A percentile compares a stretch with the other conserved stretches of the same genome.
Conservation (phyloP, 2,329 filamentous ascomycete species). For the Monosporascus cannonballus region DNA sequence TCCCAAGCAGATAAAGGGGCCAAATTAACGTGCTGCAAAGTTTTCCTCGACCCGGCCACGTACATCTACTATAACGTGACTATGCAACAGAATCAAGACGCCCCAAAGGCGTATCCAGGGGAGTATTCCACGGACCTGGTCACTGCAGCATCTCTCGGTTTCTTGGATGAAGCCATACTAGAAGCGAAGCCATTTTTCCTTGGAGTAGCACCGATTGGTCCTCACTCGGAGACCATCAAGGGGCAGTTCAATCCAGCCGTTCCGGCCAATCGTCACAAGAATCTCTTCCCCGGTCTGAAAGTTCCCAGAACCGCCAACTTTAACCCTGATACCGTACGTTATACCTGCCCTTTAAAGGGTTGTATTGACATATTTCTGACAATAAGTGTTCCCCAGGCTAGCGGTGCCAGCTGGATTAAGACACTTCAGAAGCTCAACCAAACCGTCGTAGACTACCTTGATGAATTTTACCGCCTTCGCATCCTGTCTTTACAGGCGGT, state of each 20-base stretch:
- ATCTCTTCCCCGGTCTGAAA: conserved; percentile 52
- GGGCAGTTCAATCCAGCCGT: conserved; percentile 33
- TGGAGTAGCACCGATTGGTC: conserved; percentile 55
- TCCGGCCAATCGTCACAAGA: conserved; percentile 51
- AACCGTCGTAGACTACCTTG: conserved; percentile 42
- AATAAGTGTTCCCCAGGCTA: background rate
- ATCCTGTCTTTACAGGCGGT: conserved; percentile 46
- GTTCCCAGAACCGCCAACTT: conserved; percentile 58
- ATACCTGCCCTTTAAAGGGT: conserved; percentile 27
- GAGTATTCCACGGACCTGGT: conserved; percentile 44
- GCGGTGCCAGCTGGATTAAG: conserved; percentile 36
- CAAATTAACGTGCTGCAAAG: background rate
- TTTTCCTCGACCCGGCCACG: background rate
- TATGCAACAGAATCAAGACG: conserved; percentile 2
- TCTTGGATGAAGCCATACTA: conserved; percentile 52
- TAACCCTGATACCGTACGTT: conserved; percentile 45
- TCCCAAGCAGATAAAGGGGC: background rate
- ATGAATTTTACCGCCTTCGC: conserved; percentile 44
- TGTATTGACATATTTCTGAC: too few relatives aligned
- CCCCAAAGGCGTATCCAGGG: background rate
- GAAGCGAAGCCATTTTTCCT: conserved; percentile 57
- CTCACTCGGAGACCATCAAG: conserved; percentile 50
- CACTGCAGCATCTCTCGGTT: conserved; percentile 47
- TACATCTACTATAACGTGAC: conserved; percentile 6
- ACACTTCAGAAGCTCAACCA: conserved; percentile 37